Evolutionary conservation across 768 basidiomycete genomes (phyloP), one percentile per base, ranked within the genome.

Genomic region (Austroboletus festivus): DNA sequence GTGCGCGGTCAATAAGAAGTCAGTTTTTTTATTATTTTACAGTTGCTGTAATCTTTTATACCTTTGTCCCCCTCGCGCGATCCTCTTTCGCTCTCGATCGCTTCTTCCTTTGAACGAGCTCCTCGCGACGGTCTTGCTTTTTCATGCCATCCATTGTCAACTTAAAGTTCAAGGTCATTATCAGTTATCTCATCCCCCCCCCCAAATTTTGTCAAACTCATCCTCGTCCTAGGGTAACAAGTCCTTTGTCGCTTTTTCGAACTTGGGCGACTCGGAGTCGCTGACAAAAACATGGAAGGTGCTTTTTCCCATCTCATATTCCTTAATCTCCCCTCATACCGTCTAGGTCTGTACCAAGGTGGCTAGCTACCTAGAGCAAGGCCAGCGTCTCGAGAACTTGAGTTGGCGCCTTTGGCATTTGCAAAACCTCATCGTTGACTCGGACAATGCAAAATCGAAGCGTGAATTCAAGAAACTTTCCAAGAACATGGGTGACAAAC

Each of bases 231-330:
- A 78, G 90, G 89, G 90, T 71, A 93, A 93, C 82, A 93, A 92
- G 76, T 92, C 90, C 67, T 93, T 93, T 68, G 87, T 92, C 69
- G 89, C 90, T 52, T 93, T 93, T 73, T 87, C 86, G 68, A 89
- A 91, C 73, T 80, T 93, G 71, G 73, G 79, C 72, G 90, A 93
- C 73, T 75, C 80, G 45, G 90, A 93, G 66, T 79, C 88, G 49
- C 73, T 93, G 66, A 89, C 90, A 44, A 88, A 83, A 76, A 93
- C 90, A 58, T 93, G 90, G 90, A 91, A 92, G 79, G 90, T 87
- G 4, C 46, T 70, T 65, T 38, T 2, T 46, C 28, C 44, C 19
- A 43, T 56, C 39, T 26, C 42, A 31, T 33, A 39, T 5, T 13
- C 49, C 20, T 34, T 38, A 40, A 51, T 21, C 3, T 51, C 39